Conservation (phyloP, 208 protist genomes). For the Entamoeba moshkovskii region DNA sequence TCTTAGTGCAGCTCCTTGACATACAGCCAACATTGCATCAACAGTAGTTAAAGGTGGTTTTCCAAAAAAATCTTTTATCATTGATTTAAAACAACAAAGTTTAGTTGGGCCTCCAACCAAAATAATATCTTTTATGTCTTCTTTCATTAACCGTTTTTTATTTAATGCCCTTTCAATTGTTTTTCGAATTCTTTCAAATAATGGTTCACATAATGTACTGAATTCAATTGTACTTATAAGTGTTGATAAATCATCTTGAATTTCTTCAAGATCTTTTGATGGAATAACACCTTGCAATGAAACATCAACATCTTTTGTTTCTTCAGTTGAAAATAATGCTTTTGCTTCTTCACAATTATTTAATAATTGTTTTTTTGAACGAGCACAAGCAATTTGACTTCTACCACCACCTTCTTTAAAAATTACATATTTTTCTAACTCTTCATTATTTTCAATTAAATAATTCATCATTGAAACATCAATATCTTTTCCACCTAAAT, state of each 20-base stretch:
- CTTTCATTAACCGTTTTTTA: background rate
- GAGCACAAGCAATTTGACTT: background rate
- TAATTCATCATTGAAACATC: slow-evolving; percentile 83
- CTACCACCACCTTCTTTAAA: background rate
- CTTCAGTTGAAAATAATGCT: background rate
- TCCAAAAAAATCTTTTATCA: slow-evolving; percentile 33
- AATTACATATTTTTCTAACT: background rate
- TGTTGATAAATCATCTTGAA: background rate
- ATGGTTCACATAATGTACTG: background rate
- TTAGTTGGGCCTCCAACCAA: slow-evolving; percentile 9
- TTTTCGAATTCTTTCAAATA: background rate
- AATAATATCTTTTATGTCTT: slow-evolving; percentile 4
- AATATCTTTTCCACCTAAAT: slow-evolving; percentile 86
- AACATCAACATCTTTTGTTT: background rate
- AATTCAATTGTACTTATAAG: too few species aligned
- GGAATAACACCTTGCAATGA: background rate
- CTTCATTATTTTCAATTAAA: slow-evolving; percentile 53
- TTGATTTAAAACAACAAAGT: background rate
- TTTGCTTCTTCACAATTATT: slow-evolving; percentile 4
- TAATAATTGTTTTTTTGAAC: background rate
- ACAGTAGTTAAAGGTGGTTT: background rate
- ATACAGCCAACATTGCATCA: background rate
- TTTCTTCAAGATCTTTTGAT: background rate
- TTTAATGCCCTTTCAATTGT: background rate
- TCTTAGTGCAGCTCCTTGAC: background rate